Base-by-base conservation (phyloP, 1,284 basidiomycete species). In the Laetiporus sulphureus region DNA sequence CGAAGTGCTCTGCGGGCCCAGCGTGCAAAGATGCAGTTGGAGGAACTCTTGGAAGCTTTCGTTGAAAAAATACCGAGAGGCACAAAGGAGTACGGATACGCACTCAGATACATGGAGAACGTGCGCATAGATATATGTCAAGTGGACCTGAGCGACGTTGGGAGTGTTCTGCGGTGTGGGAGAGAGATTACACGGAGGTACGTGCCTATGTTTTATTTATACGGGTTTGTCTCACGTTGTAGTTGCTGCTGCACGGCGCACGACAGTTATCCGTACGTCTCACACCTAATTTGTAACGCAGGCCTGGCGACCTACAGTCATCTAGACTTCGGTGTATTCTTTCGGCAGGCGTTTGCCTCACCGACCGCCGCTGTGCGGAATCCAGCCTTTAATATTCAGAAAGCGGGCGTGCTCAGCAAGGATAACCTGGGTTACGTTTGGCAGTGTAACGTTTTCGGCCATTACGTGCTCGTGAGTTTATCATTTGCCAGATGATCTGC, bases 381-480 rank as follows among this genome's bases (percentile, higher is more conserved):
- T 8, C 88, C 89, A 0, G 55, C 53, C 19, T 91, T 64, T 61
- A 78, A 85, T 51, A 52, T 70, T 1, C 87, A 93, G 57, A 59
- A 66, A 13, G 59, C 56, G 6, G 89, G 87, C 1, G 72, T 79
- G 40, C 54, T 73, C 44, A 88, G 77, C 47, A 62, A 67, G 15
- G 89, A 93, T 44, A 78, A 83, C 16, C 62, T 91, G 0, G 91
- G 91, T 0, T 79, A 72, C 68, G 75, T 85, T 6, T 95, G 88
- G 87, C 86, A 92, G 54, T 83, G 80, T 42, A 94, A 94, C 53
- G 70, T 91, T 18, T 87, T 94, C 42, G 81, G 85, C 0, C 87
- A 91, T 55, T 94, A 87, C 56, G 69, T 77, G 29, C 63, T 95
- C 53, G 91, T 92, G 52, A 47, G 86, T 71, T 20, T 33, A 36